Conservation (phyloP, 768 basidiomycete species). For the Russula emetica region DNA sequence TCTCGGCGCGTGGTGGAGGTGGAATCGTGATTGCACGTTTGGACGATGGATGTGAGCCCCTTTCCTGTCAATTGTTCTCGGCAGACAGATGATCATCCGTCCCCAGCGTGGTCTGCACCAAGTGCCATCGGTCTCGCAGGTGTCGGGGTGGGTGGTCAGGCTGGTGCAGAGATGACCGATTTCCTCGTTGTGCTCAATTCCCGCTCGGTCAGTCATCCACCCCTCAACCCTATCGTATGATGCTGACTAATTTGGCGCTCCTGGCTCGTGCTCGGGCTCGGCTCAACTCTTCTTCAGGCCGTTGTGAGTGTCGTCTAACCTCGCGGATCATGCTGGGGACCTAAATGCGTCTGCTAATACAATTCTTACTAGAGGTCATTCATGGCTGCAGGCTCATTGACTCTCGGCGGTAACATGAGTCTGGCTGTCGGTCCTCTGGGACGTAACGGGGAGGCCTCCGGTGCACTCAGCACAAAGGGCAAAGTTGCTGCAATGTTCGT, state of each 20-base stretch:
- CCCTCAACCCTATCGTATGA: not conserved
- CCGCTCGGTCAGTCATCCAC: constrained; percentile 50
- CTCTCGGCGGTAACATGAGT: constrained; percentile 87
- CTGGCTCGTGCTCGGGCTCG: not conserved
- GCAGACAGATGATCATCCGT: not conserved
- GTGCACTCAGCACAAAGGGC: constrained; percentile 77
- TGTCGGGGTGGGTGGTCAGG: constrained; percentile 79
- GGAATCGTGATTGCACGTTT: constrained; percentile 86
- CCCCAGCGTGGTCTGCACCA: constrained; percentile 84
- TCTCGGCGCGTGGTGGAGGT: constrained; percentile 76
- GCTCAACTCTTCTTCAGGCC: constrained; percentile 40
- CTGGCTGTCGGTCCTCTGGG: constrained; percentile 89
- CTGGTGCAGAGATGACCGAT: constrained; percentile 85
- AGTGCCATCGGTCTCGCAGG: constrained; percentile 94
- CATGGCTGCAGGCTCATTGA: constrained; percentile 91
- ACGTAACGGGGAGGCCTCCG: constrained; percentile 89
- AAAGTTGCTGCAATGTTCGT: constrained; percentile 86
- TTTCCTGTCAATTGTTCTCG: not conserved
- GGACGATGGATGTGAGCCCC: constrained; percentile 68
- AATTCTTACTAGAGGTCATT: constrained; percentile 59
- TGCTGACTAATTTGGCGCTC: constrained; percentile 11
- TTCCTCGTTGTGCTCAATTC: constrained; percentile 89
- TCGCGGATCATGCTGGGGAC: not conserved
- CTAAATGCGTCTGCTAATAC: constrained; percentile 1
- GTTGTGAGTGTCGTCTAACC: constrained; percentile 48